Evolutionary conservation across 371 early-diverging fungal species (phyloP).

Genomic region (Choanephora cucurbitarum): DNA sequence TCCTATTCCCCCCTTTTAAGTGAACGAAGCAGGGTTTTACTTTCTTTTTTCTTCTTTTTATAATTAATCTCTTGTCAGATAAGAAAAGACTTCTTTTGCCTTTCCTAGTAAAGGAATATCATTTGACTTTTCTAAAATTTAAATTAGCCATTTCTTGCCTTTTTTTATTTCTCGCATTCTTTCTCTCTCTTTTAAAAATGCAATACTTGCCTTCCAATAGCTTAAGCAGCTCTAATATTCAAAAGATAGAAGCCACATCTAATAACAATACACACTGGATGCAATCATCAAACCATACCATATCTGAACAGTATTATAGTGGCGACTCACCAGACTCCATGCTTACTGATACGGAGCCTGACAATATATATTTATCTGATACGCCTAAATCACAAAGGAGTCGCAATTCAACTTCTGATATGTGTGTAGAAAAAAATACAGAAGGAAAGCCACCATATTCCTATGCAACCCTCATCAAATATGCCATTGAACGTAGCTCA

Average conservation of each 20-base stretch:
- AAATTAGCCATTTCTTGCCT: constrained; percentile 5
- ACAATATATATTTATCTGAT: constrained; percentile 13
- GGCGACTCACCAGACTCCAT: background rate
- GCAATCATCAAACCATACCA: constrained; percentile 12
- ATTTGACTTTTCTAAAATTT: no score
- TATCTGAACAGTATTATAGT: constrained; percentile 12
- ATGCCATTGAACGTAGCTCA: constrained; percentile 77
- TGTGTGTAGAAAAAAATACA: constrained; percentile 31
- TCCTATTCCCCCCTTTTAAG: background rate
- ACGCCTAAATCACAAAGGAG: constrained; percentile 18
- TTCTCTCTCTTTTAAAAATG: constrained; percentile 14
- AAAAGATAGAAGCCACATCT: constrained; percentile 6
- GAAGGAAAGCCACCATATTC: constrained; percentile 80
- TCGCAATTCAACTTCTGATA: constrained; percentile 14
- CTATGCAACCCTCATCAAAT: constrained; percentile 86
- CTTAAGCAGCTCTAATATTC: constrained; percentile 13
- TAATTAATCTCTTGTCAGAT: constrained; percentile 9
- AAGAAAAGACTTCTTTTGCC: constrained; percentile 1
- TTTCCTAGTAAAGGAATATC: background rate
- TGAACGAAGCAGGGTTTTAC: background rate
- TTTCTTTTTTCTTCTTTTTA: constrained; percentile 8
- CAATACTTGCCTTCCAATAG: constrained; percentile 22
- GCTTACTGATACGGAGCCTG: constrained; percentile 7
- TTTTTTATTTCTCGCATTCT: constrained; percentile 2
- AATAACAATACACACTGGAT: constrained; percentile 18